phyloP scores from a whole-genome alignment of 1,284 basidiomycete genomes.

The Marasmius tenuissimus region DNA sequence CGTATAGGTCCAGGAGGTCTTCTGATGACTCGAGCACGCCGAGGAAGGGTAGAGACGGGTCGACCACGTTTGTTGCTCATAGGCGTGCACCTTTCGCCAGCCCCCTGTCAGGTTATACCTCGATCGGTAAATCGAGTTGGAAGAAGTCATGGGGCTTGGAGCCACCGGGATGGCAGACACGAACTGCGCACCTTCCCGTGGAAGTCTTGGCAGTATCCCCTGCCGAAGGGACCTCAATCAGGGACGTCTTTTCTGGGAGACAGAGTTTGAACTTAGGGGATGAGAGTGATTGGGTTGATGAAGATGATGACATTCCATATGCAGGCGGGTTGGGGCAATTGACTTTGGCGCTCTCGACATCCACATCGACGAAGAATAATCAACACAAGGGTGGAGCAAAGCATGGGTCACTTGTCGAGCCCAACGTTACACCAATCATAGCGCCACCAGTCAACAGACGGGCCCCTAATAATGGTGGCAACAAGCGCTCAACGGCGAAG shows the following conservation, averaged over 20 bases:
- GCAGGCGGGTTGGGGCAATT: conserved; percentile 77
- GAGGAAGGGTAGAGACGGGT: conserved; percentile 32
- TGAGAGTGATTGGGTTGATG: conserved; percentile 83
- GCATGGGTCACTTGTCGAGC: conserved; percentile 15
- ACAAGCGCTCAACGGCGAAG: conserved; percentile 19
- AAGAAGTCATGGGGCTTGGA: conserved; percentile 85
- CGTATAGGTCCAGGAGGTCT: conserved; percentile 46
- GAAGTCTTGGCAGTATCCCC: conserved; percentile 72
- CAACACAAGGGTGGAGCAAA: background rate
- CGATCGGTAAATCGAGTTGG: conserved; percentile 74
- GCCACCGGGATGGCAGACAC: conserved; percentile 79
- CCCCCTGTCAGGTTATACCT: conserved; percentile 41
- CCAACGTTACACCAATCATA: conserved; percentile 37
- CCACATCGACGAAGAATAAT: conserved; percentile 9
- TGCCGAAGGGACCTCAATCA: conserved; percentile 52
- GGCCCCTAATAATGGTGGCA: conserved; percentile 22
- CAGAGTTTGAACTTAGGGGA: conserved; percentile 62
- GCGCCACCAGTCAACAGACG: conserved; percentile 40
- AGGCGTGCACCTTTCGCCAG: conserved; percentile 71
- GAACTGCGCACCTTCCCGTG: conserved; percentile 65
- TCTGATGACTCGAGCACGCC: conserved; percentile 46
- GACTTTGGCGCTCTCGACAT: conserved; percentile 37
- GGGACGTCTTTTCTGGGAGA: conserved; percentile 76
- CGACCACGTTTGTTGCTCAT: conserved; percentile 69
- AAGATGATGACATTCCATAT: conserved; percentile 79